Evolutionary conservation across 352 stramenopile genomes (phyloP), one percentile per base, ranked within the genome.

Genomic region (Phytophthora hibernalis): DNA sequence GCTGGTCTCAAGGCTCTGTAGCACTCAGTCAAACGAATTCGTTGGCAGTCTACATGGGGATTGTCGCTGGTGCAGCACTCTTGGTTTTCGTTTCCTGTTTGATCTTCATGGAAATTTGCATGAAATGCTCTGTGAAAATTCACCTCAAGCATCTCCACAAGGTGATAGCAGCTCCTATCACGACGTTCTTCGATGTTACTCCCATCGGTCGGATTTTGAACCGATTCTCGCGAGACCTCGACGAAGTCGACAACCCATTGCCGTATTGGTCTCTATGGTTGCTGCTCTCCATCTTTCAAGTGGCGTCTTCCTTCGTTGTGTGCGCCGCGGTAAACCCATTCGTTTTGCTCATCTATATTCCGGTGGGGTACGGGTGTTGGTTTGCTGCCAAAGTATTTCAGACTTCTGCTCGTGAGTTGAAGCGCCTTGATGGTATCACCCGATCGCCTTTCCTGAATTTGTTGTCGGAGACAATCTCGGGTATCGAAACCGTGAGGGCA

Each of bases 371-470:
- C 57, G 56, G 64, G 47, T 37, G 66, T 54, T 18, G 60, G 66
- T 15, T 58, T 63, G 12, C 49, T 63, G 50, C 35, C 35, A 49
- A 96, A 97, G 65, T 98, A 58, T 97, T 96, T 77, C 79, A 97
- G 57, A 65, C 76, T 52, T 85, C 79, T 20, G 72, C 87, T 65
- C 65, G 82, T 3, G 96, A 98, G 63, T 65, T 99, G 15, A 98
- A 99, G 79, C 87, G 97, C 6, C 81, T 99, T 15, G 97, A 99
- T 62, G 90, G 89, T 12, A 75, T 98, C 52, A 84, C 76, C 3
- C 72, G 74, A 9, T 83, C 90, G 16, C 97, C 97, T 1, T 89
- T 99, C 37, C 98, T 98, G 76, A 86, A 87, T 8, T 74, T 98
- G 33, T 81, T 99, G 28, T 84, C 82, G 4, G 96, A 99, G 75